Evolutionary conservation across 257 asterid genomes (phyloP), one percentile per base, ranked within the genome.

Genomic region (Verbena officinalis): DNA sequence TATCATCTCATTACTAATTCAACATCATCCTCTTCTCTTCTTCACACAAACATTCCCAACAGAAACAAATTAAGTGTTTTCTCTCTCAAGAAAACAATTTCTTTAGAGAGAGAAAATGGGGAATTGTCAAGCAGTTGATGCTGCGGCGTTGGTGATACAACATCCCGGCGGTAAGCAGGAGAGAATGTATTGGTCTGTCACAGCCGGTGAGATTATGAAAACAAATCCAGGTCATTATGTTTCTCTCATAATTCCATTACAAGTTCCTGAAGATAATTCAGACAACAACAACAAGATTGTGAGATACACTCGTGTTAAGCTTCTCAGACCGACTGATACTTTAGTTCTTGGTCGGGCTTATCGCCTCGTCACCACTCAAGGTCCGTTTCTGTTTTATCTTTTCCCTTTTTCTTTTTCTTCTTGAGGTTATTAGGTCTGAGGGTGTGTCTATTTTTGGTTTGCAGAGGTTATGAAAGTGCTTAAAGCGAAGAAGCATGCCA

Each of bases 391-490:
- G 7, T 56, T 36, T 57, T 36, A 55, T 38, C n/a, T n/a, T 44
- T 19, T n/a, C 4, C 8, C 34, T 49, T 17, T 22, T 62, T 50
- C 6, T 27, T 10, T 36, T 17, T 34, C 4, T 44, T 13, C 34
- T 51, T 40, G 31, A 9, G 67, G 17, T 7, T 13, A 0, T 17
- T 43, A 50, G 21, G 36, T 38, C 3, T 16, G 57, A 51, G 22
- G 58, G 43, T 53, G 62, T 65, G 13, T 11, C 34, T 4, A 42
- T 15, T 59, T 67, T 30, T 12, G 53, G 43, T 36, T 36, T 79
- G 71, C 84, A 92, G 98, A 92, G 78, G 98, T 89, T 65, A 73
- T 89, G 86, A 89, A 87, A 74, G 97, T 92, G 51, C 75, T 92
- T 62, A 80, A 77, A 81, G 96, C 97, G 7, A 92, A 90, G 72